A percentile compares a stretch with the other conserved stretches of the same genome.
These are phyloP conservation scores for Nakazawaea molendinolei DNA, from an alignment of 805 yeast species.

Conservation along the genomic window DNA sequence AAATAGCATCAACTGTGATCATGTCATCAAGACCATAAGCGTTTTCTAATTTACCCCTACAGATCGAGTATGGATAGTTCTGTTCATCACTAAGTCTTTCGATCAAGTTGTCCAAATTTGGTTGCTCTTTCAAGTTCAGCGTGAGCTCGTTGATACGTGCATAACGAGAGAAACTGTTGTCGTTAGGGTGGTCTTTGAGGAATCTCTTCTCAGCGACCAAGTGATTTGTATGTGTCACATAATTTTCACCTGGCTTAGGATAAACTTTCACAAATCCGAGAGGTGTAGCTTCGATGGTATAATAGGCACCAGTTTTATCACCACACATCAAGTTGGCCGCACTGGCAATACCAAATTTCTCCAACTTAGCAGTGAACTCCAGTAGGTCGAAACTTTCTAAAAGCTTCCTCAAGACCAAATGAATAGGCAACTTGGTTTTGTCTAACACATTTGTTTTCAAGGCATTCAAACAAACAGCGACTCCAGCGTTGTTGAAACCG, in stretches of 20 bases:
- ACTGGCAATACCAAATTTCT: conserved; percentile 18
- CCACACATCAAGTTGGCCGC: conserved; percentile 18
- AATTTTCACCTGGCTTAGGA: conserved; percentile 13
- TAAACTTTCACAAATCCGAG: conserved; percentile 13
- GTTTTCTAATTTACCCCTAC: conserved; percentile 13
- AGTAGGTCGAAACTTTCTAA: conserved; percentile 21
- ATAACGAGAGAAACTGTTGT: conserved; percentile 16
- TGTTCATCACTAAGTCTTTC: conserved; percentile 17
- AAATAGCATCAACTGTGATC: conserved; percentile 12
- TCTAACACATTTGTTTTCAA: conserved; percentile 22
- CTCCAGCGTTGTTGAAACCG: conserved; percentile 26
- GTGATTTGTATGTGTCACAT: conserved; percentile 22
- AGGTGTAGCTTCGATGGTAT: conserved; percentile 19
- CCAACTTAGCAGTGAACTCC: conserved; percentile 13
- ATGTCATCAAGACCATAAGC: conserved; percentile 15
- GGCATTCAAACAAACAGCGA: conserved; percentile 27
- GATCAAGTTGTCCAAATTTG: conserved; percentile 15
- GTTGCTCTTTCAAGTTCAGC: conserved; percentile 10
- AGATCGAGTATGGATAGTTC: conserved; percentile 17
- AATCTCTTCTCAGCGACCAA: conserved; percentile 5
- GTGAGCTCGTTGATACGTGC: conserved; percentile 15
- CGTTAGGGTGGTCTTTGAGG: conserved; percentile 13
- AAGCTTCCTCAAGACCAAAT: conserved; percentile 27
- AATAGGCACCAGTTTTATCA: conserved; percentile 16
- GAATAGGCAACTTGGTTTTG: conserved; percentile 27